Percentiles rank a stretch among this genome's conserved stretches.
These are phyloP conservation scores for Pneumocystis jirovecii DNA, from an alignment of 1,139 yeast genomes.

Conservation along the genomic window DNA sequence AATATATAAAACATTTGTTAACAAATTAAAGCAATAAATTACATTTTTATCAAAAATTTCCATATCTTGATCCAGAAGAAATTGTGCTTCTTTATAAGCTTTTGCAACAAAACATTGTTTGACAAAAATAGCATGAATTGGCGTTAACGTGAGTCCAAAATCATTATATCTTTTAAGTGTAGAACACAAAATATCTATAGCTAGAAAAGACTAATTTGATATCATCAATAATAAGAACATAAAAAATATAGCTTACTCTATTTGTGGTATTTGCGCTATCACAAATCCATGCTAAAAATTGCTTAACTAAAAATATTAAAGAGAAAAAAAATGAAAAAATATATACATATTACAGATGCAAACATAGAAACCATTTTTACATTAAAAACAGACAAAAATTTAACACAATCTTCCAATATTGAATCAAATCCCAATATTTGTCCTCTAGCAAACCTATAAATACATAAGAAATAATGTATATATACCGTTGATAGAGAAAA, in stretches of 20 bases:
- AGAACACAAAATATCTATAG: neutral
- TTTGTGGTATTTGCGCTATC: neutral
- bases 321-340: neutral
- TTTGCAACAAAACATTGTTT: neutral
- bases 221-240: neutral
- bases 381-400: neutral
- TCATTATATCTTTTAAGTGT: neutral
- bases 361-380: neutral
- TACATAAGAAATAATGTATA: neutral
- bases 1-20: neutral
- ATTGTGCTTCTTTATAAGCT: neutral
- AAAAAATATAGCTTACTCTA: neutral
- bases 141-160: neutral
- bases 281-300: neutral
- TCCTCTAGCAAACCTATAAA: neutral
- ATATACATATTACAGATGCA: neutral
- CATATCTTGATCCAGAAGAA: neutral
- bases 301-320: neutral
- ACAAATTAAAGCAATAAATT: neutral
- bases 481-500: neutral
- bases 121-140: neutral
- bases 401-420: neutral
- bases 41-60: neutral
- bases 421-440: neutral
- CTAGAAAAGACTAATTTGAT: neutral